Percentiles rank a stretch among this genome's conserved stretches.
phyloP scores from a whole-genome alignment of 164 flowering plant genomes.

The Houttuynia cordata region DNA sequence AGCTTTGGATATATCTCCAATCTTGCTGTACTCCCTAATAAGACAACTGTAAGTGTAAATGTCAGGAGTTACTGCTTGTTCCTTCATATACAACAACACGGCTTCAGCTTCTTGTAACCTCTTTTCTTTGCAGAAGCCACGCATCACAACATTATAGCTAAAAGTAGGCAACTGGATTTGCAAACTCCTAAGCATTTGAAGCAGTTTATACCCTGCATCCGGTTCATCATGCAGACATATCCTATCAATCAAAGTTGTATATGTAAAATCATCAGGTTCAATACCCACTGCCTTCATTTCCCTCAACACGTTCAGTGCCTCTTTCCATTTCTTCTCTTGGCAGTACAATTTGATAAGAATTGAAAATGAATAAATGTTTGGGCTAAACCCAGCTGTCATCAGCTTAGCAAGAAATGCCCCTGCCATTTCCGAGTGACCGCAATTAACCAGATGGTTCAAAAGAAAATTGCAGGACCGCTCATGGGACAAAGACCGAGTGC shows the following conservation, averaged over 20 bases:
- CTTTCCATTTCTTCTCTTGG: conserved; percentile 30
- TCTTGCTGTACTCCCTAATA: conserved; percentile 39
- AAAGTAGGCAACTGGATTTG: conserved; percentile 22
- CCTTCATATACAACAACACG: conserved; percentile 42
- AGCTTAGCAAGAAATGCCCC: conserved; percentile 35
- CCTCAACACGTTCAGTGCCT: conserved; percentile 30
- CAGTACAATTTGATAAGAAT: conserved; percentile 51
- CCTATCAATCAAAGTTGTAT: conserved; percentile 40
- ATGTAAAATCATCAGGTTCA: conserved; percentile 32
- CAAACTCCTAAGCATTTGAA: conserved; percentile 19
- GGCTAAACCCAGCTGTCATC: conserved; percentile 34
- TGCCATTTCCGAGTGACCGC: conserved; percentile 31
- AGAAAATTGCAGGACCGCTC: conserved; percentile 48
- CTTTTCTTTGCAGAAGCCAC: conserved; percentile 50
- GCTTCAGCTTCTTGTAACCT: conserved; percentile 45
- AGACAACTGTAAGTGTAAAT: conserved; percentile 28
- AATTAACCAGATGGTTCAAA: conserved; percentile 37
- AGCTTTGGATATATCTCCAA: conserved; percentile 30
- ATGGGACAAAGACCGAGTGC: conserved; percentile 25
- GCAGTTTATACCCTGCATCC: conserved; percentile 29
- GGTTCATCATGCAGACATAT: conserved; percentile 33
- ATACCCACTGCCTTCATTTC: conserved; percentile 46
- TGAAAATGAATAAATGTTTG: conserved; percentile 49
- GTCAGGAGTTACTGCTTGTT: conserved; percentile 33
- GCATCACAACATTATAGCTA: conserved; percentile 45